Base-by-base conservation (phyloP, 2,329 filamentous ascomycete genomes). In the Hymenoscyphus salicellus region DNA sequence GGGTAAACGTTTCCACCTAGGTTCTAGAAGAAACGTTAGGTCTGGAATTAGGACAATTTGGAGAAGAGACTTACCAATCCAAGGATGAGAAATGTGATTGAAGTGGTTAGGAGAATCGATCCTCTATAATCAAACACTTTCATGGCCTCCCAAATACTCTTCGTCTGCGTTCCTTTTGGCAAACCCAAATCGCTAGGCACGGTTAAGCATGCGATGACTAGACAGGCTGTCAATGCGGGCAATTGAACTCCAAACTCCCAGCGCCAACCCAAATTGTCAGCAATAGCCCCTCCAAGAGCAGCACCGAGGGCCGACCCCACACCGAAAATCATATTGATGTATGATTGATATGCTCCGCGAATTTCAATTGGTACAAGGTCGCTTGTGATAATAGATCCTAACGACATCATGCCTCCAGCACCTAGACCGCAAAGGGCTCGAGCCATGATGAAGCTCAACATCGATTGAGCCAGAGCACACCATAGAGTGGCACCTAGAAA, bases 371-470 rank as follows among this genome's bases (percentile, higher is more conserved):
- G 88, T 41, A 93, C 89, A 58, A 92, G 77, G 74, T 93, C 90
- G 63, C 87, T 89, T 20, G 88, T 86, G 66, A 92, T 86, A 62
- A 93, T 91, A 5, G 82, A 86, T 1, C 85, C 88, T 78, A 92
- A 81, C 0, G 87, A 85, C 76, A 91, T 83, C 58, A 89, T 81
- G 0, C 89, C 90, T 0, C 90, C 91, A 0, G 89, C 91, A 1
- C 89, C 90, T 3, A 93, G 75, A 0, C 91, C 91, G 66, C 89
- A 91, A 6, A 90, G 78, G 0, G 89, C 89, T 68, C 90, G 78
- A 33, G 90, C 90, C 0, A 86, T 75, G 66, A 93, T 91, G 71
- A 93, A 87, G 68, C 84, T 84, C n/a, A 83, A 79, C 72, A 94
- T 89, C 72, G 83, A 87, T 57, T 79, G 79, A 0, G 91, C 90